Evolutionary conservation across 768 basidiomycete genomes (phyloP).

Genomic region (Trichaptum fuscoviolaceum): DNA sequence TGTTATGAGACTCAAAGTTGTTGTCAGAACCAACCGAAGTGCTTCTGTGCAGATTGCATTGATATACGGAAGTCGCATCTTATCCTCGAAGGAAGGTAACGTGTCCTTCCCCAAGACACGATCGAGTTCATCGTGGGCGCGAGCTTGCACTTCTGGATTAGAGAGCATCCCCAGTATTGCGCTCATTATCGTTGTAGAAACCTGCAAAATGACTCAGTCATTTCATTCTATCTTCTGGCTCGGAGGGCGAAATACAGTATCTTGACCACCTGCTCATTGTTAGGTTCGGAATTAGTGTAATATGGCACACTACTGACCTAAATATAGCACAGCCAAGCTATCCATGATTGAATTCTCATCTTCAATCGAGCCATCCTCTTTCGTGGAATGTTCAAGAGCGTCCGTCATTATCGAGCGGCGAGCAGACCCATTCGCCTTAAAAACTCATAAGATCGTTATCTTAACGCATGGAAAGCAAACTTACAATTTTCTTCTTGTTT

Average conservation of each 20-base stretch:
- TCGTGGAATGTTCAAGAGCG: background rate
- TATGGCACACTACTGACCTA: background rate
- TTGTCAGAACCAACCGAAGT: background rate
- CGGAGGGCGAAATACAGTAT: background rate
- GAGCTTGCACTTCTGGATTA: constrained; percentile 23
- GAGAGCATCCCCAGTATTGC: constrained; percentile 19
- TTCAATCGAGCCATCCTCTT: background rate
- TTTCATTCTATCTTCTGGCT: background rate
- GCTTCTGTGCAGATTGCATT: constrained; percentile 12
- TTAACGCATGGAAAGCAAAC: background rate
- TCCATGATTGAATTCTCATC: background rate
- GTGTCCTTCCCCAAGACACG: constrained; percentile 18
- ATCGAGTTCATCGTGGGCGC: constrained; percentile 24
- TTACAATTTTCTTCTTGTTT: background rate
- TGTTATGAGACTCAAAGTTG: background rate
- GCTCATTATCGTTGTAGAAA: background rate
- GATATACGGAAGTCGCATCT: constrained; percentile 16
- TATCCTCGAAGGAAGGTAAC: constrained; percentile 16
- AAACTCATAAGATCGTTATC: background rate
- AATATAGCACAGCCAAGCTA: background rate
- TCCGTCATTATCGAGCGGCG: background rate
- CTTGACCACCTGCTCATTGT: background rate
- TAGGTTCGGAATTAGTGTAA: background rate
- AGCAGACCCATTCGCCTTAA: background rate
- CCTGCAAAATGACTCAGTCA: background rate